Evolutionary conservation across 2,329 filamentous ascomycete genomes (phyloP), one percentile per base, ranked within the genome.

Genomic region (Ophiostoma australiae): DNA sequence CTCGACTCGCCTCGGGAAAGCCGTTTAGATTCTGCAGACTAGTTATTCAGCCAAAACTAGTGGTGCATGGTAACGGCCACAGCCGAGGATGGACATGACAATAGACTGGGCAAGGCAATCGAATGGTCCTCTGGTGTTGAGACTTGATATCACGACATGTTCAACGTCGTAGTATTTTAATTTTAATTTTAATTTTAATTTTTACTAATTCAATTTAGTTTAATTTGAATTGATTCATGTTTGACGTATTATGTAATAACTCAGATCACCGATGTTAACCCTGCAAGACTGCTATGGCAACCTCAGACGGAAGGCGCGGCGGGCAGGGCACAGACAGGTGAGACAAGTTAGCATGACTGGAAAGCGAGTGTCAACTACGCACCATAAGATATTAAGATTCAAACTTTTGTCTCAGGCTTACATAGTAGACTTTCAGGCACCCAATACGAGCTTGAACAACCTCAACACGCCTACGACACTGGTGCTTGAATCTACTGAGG

Each of bases 31-130:
- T 71, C 67, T 58, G 41, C 70, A 69, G 55, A 17, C 70, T 69
- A 69, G 67, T 58, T 65, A 69, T 71, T 71, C 67, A 71, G 70
- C 70, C 70, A 69, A 48, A 69, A 71, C 65, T 35, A 61, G 55
- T 41, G 55, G 69, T 69, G 41, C 55, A 66, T n/a, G 15, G 66
- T 66, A 37, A 17, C 44, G 52, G 66, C 27, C 52, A 58, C 52
- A 58, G 23, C 52, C 52, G 52, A 58, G 52, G 23, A 58, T 11
- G 20, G 48, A n/a, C 44, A 13, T 27, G n/a, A 10, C 13, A 27
- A 58, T 3, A 31, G 23, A 58, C 6, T n/a, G 23, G 13, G 23
- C 8, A n/a, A 58, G 52, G 52, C 52, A 31, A 11, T 58, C 52
- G 52, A 58, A 31, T 31, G 11, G 23, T 11, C n/a, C 15, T 27